Percentiles rank a stretch among this genome's conserved stretches.
Conservation (phyloP, 176 grass and related monocot species). For the Pontederia crassipes region DNA sequence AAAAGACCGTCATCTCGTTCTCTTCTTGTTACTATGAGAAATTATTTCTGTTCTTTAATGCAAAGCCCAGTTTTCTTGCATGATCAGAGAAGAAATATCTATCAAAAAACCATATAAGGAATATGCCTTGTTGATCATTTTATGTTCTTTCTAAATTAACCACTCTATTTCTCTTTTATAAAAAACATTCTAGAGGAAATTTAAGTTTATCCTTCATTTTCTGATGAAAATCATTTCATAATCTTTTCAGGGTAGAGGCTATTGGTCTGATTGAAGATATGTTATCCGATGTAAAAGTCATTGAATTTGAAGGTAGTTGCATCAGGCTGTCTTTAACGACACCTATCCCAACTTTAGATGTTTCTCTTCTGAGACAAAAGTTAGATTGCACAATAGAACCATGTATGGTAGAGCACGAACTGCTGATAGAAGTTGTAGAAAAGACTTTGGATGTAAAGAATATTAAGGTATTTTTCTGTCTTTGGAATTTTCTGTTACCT, state of each 20-base stretch:
- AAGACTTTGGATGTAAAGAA: conserved; percentile 58
- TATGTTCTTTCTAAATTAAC: too few relatives aligned
- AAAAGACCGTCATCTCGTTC: too few relatives aligned
- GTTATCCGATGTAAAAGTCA: conserved; percentile 51
- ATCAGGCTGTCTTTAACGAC: conserved; percentile 43
- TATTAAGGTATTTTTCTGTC: conserved; percentile 46
- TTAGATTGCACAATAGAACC: conserved; percentile 42
- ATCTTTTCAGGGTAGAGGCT: conserved; percentile 41
- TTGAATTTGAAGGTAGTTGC: conserved; percentile 53
- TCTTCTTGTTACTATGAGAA: too few relatives aligned
- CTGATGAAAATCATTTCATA: conserved; percentile 12
- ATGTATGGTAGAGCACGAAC: conserved; percentile 58
- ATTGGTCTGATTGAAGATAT: conserved; percentile 37
- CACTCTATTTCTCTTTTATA: neutral
- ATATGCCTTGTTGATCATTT: too few relatives aligned
- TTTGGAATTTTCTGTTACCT: neutral
- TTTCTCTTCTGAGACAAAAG: conserved; percentile 38
- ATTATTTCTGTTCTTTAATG: too few relatives aligned
- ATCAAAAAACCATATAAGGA: too few relatives aligned
- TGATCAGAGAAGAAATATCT: too few relatives aligned
- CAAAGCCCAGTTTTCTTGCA: too few relatives aligned
- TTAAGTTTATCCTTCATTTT: conserved; percentile 7
- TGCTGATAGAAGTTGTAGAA: conserved; percentile 62
- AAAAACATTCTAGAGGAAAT: neutral
- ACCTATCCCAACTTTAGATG: conserved; percentile 31